Base-by-base conservation (phyloP, 140 eudicot genomes). In the Cichorium intybus region DNA sequence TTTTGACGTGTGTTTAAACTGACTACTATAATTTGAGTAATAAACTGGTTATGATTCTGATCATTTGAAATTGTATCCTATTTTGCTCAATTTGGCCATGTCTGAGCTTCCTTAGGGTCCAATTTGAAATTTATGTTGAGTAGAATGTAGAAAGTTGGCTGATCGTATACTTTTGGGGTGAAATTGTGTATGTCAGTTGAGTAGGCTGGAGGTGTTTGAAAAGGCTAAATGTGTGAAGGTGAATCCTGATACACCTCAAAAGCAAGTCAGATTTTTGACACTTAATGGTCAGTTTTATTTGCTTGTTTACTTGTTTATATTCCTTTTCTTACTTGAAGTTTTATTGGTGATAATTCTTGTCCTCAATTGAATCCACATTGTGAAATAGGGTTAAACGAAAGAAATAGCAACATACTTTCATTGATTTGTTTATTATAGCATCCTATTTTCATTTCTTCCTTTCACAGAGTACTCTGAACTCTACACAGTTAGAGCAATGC, bases 181-280 rank as follows among this genome's bases (percentile, higher is more conserved):
- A 41, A 57, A 23, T 45, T 39, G 56, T 29, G 61, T 37, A 59
- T 74, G 73, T 45, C 85, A 92, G 98, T 72, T 92, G 70, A 77
- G 89, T 81, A 89, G 49, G 53, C 26, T 88, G 79, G 92, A 87
- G 68, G 96, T 76, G 75, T 92, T 92, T 70, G 73, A 52, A 22
- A 71, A 72, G 74, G 92, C 98, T 10, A 52, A 83, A 2, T 92
- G 98, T 74, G 95, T 92, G 79, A 92, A 92, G 80, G 98, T 92
- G 54, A 92, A 92, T 77, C 98, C 98, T 47, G 98, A 92, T 79
- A 82, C 98, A 7, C 98, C 98, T 17, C 96, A 92, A 76, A 92
- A 92, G 81, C 98, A 88, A 88, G 95, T 92, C 79, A 76, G 95
- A 72, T 83, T 88, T 66, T 82, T 85, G 61, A 87, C 98, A 51